A percentile compares a stretch with the other conserved stretches of the same genome.
phyloP scores from a whole-genome alignment of 2,329 filamentous ascomycete species.

The Pyricularia sp. region DNA sequence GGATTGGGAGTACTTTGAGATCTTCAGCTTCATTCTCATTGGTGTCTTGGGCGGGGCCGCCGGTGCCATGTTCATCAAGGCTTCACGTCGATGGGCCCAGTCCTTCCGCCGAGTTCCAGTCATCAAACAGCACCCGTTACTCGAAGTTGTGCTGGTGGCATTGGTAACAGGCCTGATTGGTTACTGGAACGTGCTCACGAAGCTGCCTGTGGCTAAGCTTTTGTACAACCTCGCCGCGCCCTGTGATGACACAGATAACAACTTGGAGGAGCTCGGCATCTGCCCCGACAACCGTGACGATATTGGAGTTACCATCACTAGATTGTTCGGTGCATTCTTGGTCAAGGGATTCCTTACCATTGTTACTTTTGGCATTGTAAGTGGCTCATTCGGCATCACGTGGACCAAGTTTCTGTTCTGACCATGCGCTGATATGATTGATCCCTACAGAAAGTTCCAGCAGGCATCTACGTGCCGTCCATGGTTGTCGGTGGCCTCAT shows the following conservation, averaged over 20 bases:
- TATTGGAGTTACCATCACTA: slow-evolving; percentile 68
- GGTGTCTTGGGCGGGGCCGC: slow-evolving; percentile 76
- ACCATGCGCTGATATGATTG: not conserved
- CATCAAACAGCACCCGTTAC: slow-evolving; percentile 74
- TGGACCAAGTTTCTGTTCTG: not conserved
- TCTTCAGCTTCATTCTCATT: slow-evolving; percentile 75
- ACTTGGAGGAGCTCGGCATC: slow-evolving; percentile 59
- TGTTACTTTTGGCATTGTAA: slow-evolving; percentile 81
- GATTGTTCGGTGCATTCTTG: slow-evolving; percentile 68
- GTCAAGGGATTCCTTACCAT: slow-evolving; percentile 85
- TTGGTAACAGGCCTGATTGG: slow-evolving; percentile 74
- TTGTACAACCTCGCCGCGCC: slow-evolving; percentile 85
- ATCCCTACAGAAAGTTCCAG: slow-evolving; percentile 64
- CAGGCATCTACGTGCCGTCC: slow-evolving; percentile 94
- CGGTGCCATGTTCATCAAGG: slow-evolving; percentile 94
- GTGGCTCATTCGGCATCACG: slow-evolving; percentile 17
- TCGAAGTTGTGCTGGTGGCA: slow-evolving; percentile 85
- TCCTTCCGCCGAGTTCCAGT: slow-evolving; percentile 72
- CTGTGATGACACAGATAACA: slow-evolving; percentile 60
- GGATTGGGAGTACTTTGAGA: slow-evolving; percentile 92
- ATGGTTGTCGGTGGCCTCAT: slow-evolving; percentile 96
- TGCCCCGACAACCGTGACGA: slow-evolving; percentile 65
- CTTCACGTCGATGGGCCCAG: slow-evolving; percentile 79
- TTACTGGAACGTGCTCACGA: slow-evolving; percentile 91
- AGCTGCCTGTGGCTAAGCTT: slow-evolving; percentile 80